Percentiles rank a stretch among this genome's conserved stretches.
Conservation (phyloP, 169 alveolate species). For the Plasmodium vinckei region DNA sequence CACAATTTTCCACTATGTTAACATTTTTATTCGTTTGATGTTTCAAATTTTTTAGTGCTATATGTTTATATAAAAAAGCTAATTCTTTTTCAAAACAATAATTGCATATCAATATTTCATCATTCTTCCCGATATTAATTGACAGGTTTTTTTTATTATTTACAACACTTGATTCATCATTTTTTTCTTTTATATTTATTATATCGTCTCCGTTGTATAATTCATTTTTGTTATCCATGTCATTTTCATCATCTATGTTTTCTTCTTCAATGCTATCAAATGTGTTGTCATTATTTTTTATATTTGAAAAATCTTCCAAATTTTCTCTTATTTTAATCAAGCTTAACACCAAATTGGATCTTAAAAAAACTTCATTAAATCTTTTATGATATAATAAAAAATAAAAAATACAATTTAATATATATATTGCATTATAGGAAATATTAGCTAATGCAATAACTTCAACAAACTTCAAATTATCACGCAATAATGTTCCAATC, state of each 20-base stretch:
- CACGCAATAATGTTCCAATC: slow-evolving; percentile 41
- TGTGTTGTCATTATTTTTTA: slow-evolving; percentile 22
- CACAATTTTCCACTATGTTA: slow-evolving; percentile 6
- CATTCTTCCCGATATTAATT: not conserved
- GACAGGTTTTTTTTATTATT: not conserved
- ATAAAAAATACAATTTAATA: slow-evolving; percentile 42
- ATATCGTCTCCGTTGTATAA: slow-evolving; percentile 6
- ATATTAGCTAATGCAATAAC: slow-evolving; percentile 24
- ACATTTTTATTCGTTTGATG: not conserved
- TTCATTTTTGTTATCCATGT: not conserved
- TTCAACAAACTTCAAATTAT: slow-evolving; percentile 41
- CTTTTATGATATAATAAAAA: slow-evolving; percentile 51
- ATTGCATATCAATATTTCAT: slow-evolving; percentile 14
- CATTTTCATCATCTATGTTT: slow-evolving; percentile 3
- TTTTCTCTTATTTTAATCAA: slow-evolving; percentile 60
- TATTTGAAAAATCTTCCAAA: slow-evolving; percentile 15
- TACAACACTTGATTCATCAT: not conserved
- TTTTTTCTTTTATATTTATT: not conserved
- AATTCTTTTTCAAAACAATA: slow-evolving; percentile 46
- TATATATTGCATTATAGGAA: slow-evolving; percentile 31
- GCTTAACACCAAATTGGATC: slow-evolving; percentile 15
- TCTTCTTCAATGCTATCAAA: not conserved
- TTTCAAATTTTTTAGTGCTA: not conserved
- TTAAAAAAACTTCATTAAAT: slow-evolving; percentile 17
- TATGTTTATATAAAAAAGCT: slow-evolving; percentile 28